Base-by-base conservation (phyloP, 495 filamentous ascomycete genomes). In the Xylaria grammica region DNA sequence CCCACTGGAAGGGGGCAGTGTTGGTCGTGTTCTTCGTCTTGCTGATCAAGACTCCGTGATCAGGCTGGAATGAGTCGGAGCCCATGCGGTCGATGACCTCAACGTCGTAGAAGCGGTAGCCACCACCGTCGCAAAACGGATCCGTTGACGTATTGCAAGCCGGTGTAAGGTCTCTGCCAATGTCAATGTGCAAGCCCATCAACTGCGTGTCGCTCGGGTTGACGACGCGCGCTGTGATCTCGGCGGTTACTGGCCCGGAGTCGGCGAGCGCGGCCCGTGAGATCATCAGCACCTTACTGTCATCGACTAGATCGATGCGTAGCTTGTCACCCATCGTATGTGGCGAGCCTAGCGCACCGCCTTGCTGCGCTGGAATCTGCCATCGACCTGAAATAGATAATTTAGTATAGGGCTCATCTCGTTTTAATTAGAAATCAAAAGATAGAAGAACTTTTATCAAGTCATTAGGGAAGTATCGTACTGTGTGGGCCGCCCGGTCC, bases 71-170 rank as follows among this genome's bases (percentile, higher is more conserved):
- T 0, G 74, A 77, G 58, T 80, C 78, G 3, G 77, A 69, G 9
- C 78, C 78, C 77, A 79, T 79, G 34, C 78, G 67, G 64, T 80
- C 78, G 38, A 80, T 66, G 13, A 80, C 77, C 38, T 80, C 78
- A 34, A 80, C 26, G 38, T 78, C 76, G 65, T 80, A 80, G 45
- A 63, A 72, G 42, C 74, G 71, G 67, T 78, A 80, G 15, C 69
- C 56, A 6, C 78, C 74, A 15, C 78, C 78, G 49, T 80, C 78
- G 66, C 78, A 80, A n/a, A 75, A 65, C 0, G 74, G 65, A 57
- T 80, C 74, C 4, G 76, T 74, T 42, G 48, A 65, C 8, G 65
- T 62, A 57, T 79, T 69, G 53, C 78, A 80, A 24, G 58, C 17
- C 0, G 78, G 77, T 3, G 77, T 71, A 4, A 70, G 71, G 51